These are phyloP conservation scores for Podospora australis DNA, from an alignment of 495 filamentous ascomycete genomes.

Conservation along the genomic window DNA sequence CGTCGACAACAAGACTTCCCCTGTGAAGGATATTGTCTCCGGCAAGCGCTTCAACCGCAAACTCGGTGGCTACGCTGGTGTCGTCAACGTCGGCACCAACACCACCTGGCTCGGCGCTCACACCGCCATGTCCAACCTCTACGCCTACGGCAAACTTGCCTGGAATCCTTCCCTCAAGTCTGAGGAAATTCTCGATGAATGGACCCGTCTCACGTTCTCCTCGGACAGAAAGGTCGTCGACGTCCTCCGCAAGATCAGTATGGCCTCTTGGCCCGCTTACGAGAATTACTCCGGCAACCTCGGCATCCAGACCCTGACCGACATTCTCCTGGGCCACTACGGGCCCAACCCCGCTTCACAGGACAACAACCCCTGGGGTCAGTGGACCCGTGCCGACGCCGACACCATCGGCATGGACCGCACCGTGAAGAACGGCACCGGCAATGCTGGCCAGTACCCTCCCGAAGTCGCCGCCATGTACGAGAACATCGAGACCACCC, in stretches of 20 bases:
- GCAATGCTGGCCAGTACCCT: slow-evolving; percentile 60
- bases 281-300: slow-evolving; percentile 67
- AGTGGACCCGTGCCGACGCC: slow-evolving; percentile 62
- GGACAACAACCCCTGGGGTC: slow-evolving; percentile 64
- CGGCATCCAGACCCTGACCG: slow-evolving; percentile 62
- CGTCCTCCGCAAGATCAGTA: slow-evolving; percentile 55
- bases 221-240: slow-evolving; percentile 46
- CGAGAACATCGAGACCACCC: slow-evolving; percentile 57
- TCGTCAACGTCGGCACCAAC: slow-evolving; percentile 64
- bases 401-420: slow-evolving; percentile 65
- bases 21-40: slow-evolving; percentile 51
- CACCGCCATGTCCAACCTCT: slow-evolving; percentile 65
- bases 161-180: slow-evolving; percentile 52
- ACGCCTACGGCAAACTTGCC: slow-evolving; percentile 59
- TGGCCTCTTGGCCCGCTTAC: slow-evolving; percentile 65
- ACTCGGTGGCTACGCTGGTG: slow-evolving; percentile 57
- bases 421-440: slow-evolving; percentile 60
- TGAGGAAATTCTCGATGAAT: slow-evolving; percentile 51
- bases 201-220: slow-evolving; percentile 61
- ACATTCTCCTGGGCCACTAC: slow-evolving; percentile 61
- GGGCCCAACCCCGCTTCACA: slow-evolving; percentile 61
- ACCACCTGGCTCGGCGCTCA: slow-evolving; percentile 63
- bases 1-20: slow-evolving; percentile 45
- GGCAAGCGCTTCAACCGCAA: slow-evolving; percentile 53
- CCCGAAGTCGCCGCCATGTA: slow-evolving; percentile 48